A percentile compares a stretch with the other conserved stretches of the same genome.
phyloP scores from a whole-genome alignment of 345 rosid genomes.

The Hevea brasiliensis region DNA sequence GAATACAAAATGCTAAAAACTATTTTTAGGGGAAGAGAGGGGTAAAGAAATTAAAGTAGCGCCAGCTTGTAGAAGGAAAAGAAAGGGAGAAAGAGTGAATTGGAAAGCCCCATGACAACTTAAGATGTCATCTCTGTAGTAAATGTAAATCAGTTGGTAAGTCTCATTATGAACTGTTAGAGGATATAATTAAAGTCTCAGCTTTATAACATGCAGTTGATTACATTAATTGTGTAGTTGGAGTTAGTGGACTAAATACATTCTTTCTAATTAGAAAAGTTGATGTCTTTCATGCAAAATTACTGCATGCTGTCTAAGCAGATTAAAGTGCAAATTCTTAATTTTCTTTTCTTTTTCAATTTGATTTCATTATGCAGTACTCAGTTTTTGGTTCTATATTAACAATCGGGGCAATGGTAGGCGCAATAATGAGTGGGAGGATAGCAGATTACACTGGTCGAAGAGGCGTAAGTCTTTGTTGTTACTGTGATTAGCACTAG shows the following conservation, averaged over 20 bases:
- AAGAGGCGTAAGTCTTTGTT: constrained; percentile 50
- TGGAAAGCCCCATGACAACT: too few species aligned
- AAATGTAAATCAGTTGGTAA: too few species aligned
- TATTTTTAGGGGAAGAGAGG: too few species aligned
- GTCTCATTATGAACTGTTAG: too few species aligned
- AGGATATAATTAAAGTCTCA: too few species aligned
- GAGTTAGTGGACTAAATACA: not conserved
- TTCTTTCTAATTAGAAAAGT: not conserved
- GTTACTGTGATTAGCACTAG: not conserved
- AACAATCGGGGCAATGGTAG: constrained; percentile 82
- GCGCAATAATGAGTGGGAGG: constrained; percentile 68
- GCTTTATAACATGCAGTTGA: too few species aligned
- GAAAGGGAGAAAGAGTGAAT: too few species aligned
- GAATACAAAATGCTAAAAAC: too few species aligned
- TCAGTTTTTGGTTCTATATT: constrained; percentile 76
- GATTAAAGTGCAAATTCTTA: not conserved
- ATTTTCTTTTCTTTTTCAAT: not conserved
- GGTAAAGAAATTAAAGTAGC: too few species aligned
- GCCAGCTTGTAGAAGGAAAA: too few species aligned
- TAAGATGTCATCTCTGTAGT: too few species aligned
- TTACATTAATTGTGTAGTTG: not conserved
- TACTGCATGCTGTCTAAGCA: not conserved
- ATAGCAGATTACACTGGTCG: constrained; percentile 68
- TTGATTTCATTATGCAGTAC: constrained; percentile 43
- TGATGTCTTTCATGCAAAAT: not conserved